Base-by-base conservation (phyloP, 2,329 filamentous ascomycete genomes). In the Amesomyces nigricolor region DNA sequence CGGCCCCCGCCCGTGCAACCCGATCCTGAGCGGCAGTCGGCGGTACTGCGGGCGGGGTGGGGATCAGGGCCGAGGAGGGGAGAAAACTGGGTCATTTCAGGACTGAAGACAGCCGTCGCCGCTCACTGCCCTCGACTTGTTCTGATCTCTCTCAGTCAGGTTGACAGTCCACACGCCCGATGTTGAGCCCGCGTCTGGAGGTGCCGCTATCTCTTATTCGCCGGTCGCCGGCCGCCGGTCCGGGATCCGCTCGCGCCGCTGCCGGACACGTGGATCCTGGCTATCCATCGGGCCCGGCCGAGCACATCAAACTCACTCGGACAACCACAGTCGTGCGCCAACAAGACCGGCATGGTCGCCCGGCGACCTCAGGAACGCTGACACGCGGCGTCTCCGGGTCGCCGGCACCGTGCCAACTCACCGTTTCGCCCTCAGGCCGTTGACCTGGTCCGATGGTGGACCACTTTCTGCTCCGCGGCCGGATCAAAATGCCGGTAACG, bases 181-280 rank as follows among this genome's bases (percentile, higher is more conserved):
- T 35, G 32, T 11, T 35, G 32, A 35, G 6, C 32, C 32, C 32
- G 32, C 32, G 32, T 4, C 9, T 10, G 8, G 32, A 35, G 32
- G 32, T 35, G 32, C 11, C 9, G 32, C 32, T 35, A 35, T 35
- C 32, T 35, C 4, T 7, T 11, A 35, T 8, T n/a, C 14, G 14
- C 32, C 46, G 30, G 43, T 3, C 26, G 11, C 43, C 11, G 37
- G 16, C 9, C 6, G 22, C 22, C 22, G 22, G 22, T 6, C 22
- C 37, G 35, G 35, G 43, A 35, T 22, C 47, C 46, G 39, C 46
- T 32, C 22, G 45, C 19, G 50, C 53, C 53, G 26, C 11, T 30
- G 35, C 42, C 46, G 53, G 43, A 49, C 46, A 59, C 57, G 57
- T 59, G 54, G 54, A 54, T 14, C 35, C 53, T 46, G 47, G 50